Percentiles rank a stretch among this genome's conserved stretches.
Evolutionary conservation across 768 basidiomycete species (phyloP).

Genomic region (Amanita rubescens): DNA sequence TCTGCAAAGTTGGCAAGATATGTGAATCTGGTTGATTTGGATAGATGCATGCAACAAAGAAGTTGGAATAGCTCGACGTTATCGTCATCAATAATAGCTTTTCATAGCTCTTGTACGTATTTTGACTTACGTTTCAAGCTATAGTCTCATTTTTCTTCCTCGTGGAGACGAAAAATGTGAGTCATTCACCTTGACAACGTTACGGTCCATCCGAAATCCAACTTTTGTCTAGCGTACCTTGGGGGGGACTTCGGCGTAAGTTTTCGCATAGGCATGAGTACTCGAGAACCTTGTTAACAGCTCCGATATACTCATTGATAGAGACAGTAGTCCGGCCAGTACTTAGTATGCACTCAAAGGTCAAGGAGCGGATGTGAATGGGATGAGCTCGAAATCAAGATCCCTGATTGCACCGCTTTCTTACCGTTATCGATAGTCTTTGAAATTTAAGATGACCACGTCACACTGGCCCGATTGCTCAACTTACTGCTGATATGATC

Average conservation of each 20-base stretch:
- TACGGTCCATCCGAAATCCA: constrained; percentile 51
- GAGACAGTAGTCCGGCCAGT: neutral
- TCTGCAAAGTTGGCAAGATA: neutral
- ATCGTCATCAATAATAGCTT: neutral
- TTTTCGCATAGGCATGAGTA: neutral
- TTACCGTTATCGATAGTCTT: too few species aligned
- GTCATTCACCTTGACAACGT: constrained; percentile 29
- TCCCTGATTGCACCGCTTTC: neutral
- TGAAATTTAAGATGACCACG: too few species aligned
- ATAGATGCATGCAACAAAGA: constrained; percentile 27
- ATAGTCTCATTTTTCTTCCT: constrained; percentile 54
- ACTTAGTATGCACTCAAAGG: neutral
- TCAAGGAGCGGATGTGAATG: neutral
- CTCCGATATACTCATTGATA: too few species aligned
- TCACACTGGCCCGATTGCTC: neutral
- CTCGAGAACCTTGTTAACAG: neutral
- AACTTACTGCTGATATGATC: neutral
- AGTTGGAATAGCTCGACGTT: constrained; percentile 66
- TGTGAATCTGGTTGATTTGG: constrained; percentile 67
- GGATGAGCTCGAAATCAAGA: too few species aligned
- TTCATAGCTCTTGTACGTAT: constrained; percentile 50
- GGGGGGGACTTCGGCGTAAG: constrained; percentile 66
- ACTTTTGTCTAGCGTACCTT: constrained; percentile 46
- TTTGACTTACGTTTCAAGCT: constrained; percentile 61
- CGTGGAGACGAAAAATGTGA: constrained; percentile 7